Conservation (phyloP, 176 grass and related monocot genomes). For the Guadua angustifolia region DNA sequence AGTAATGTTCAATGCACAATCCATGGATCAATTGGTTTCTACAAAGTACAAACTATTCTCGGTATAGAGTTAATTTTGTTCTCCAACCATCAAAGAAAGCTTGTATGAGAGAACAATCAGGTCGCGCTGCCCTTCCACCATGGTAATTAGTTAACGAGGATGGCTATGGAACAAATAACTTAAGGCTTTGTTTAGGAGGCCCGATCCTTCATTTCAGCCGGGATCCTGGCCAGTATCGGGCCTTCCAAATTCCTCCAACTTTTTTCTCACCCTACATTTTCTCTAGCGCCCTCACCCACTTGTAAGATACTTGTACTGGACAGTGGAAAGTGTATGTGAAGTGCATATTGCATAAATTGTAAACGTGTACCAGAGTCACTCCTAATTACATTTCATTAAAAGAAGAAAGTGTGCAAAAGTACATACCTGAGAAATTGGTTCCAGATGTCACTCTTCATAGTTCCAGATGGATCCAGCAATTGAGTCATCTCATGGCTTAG, state of each 20-base stretch:
- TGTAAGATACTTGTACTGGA: constrained; percentile 3
- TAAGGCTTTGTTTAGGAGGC: not conserved
- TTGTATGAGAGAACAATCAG: constrained; percentile 3
- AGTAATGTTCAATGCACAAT: constrained; percentile 6
- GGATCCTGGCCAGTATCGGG: too few relatives aligned
- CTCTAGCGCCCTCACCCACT: not conserved
- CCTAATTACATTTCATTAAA: constrained; percentile 12
- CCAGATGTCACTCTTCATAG: constrained; percentile 99
- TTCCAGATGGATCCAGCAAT: constrained; percentile 94
- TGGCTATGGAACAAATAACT: constrained; percentile 7
- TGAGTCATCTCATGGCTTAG: constrained; percentile 99
- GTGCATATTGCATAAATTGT: not conserved
- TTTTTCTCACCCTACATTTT: constrained; percentile 6
- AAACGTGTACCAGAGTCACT: not conserved
- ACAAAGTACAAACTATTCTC: constrained; percentile 17
- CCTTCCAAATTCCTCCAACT: not conserved
- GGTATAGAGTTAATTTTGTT: constrained; percentile 1
- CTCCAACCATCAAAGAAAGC: not conserved
- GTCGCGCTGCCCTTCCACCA: constrained; percentile 4
- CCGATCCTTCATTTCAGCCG: too few relatives aligned
- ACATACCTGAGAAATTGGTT: constrained; percentile 93
- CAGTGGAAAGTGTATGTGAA: constrained; percentile 1
- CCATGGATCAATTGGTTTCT: not conserved
- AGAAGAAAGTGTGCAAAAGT: constrained; percentile 18
- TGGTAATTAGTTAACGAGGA: constrained; percentile 5